Conservation (phyloP, 352 stramenopile genomes). For the Pythium sukuiense region DNA sequence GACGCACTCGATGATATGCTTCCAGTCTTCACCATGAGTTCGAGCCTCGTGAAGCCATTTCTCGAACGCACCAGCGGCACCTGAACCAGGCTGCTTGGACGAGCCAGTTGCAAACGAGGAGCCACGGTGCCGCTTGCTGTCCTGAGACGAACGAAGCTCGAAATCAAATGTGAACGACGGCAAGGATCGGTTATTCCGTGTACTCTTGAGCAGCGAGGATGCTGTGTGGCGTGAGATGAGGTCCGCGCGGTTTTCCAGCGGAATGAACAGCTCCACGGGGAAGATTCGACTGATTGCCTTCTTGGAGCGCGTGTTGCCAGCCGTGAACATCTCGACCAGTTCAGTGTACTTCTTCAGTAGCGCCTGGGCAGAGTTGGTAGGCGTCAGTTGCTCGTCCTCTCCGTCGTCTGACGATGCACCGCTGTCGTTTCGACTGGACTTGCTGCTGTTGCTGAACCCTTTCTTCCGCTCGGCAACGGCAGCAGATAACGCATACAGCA, state of each 20-base stretch:
- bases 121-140: slow-evolving; percentile 46
- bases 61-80: slow-evolving; percentile 43
- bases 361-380: slow-evolving; percentile 37
- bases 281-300: slow-evolving; percentile 79
- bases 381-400: slow-evolving; percentile 30
- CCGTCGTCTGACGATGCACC: slow-evolving; percentile 22
- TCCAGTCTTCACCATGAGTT: slow-evolving; percentile 72
- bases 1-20: slow-evolving; percentile 60
- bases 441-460: slow-evolving; percentile 12
- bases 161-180: slow-evolving; percentile 73
- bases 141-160: slow-evolving; percentile 43
- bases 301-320: slow-evolving; percentile 75
- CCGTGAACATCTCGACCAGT: slow-evolving; percentile 82
- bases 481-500: slow-evolving; percentile 65
- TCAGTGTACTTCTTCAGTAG: slow-evolving; percentile 56
- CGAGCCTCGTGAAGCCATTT: slow-evolving; percentile 66
- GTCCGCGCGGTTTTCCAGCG: slow-evolving; percentile 49
- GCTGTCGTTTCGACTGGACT: slow-evolving; percentile 9
- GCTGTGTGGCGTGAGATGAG: slow-evolving; percentile 62
- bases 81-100: slow-evolving; percentile 3
- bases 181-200: slow-evolving; percentile 47
- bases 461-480: slow-evolving; percentile 40
- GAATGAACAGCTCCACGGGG: slow-evolving; percentile 79
- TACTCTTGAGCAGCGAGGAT: slow-evolving; percentile 40
- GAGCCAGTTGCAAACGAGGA: slow-evolving; percentile 9